These are phyloP conservation scores for Aquilaria agallochum DNA, from an alignment of 441 rosid species.

Conservation along the genomic window DNA sequence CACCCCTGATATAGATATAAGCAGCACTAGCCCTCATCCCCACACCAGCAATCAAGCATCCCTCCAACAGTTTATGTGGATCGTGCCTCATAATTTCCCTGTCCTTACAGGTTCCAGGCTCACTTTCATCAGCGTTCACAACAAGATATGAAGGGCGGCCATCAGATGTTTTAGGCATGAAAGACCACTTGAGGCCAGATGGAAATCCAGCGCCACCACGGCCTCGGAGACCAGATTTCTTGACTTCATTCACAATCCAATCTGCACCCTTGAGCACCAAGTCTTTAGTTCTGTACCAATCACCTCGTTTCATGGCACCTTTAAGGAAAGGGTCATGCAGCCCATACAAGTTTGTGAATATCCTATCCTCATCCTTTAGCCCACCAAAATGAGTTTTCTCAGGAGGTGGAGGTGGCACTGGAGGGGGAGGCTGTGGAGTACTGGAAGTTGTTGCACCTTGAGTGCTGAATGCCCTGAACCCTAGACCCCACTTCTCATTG, in stretches of 20 bases:
- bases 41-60: conserved; percentile 98
- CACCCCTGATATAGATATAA: conserved; percentile 96
- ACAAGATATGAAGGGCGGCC: conserved; percentile 99
- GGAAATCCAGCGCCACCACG: conserved; percentile 99
- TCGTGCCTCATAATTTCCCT: conserved; percentile 99
- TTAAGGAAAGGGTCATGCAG: conserved; percentile 91
- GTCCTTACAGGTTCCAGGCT: conserved; percentile 99
- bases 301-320: conserved; percentile 97
- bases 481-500: conserved; percentile 40
- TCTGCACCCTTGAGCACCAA: conserved; percentile 95
- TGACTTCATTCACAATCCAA: conserved; percentile 95
- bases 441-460: conserved; percentile 65
- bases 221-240: conserved; percentile 96
- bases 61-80: conserved; percentile 96
- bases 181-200: conserved; percentile 98
- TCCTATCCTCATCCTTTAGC: conserved; percentile 92
- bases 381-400: conserved; percentile 99
- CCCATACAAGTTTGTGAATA: conserved; percentile 91
- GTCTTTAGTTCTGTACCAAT: conserved; percentile 96
- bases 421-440: conserved; percentile 47
- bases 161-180: conserved; percentile 98
- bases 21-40: conserved; percentile 99
- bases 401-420: conserved; percentile 91
- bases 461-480: conserved; percentile 67
- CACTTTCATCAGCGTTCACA: conserved; percentile 99